These are phyloP conservation scores for Ilyonectria robusta DNA, from an alignment of 2,329 filamentous ascomycete species.

Conservation along the genomic window DNA sequence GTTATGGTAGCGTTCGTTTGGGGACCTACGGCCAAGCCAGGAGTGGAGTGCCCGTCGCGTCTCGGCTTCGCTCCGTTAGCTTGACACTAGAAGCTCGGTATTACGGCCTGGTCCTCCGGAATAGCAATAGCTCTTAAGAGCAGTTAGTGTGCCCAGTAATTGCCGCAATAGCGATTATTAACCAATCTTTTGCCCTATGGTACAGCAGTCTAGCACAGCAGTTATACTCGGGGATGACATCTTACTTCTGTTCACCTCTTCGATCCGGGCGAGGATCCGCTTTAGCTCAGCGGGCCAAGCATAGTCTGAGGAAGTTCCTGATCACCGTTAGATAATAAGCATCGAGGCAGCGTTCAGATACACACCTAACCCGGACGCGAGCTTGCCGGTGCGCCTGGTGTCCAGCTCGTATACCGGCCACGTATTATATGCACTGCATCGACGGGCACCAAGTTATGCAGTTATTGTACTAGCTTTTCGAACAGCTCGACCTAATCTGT, in stretches of 20 bases:
- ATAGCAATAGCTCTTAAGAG: too few relatives aligned
- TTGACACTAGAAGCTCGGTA: neutral
- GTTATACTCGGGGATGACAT: neutral
- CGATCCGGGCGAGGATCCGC: slow-evolving; percentile 1
- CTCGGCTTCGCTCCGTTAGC: slow-evolving; percentile 5
- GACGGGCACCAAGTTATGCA: slow-evolving; percentile 3
- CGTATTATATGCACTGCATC: slow-evolving; percentile 9
- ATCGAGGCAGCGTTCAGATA: slow-evolving; percentile 10
- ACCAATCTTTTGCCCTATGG: too few relatives aligned
- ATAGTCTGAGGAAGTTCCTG: slow-evolving; percentile 4
- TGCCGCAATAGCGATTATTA: too few relatives aligned
- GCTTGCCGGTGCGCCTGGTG: neutral
- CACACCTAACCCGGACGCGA: slow-evolving; percentile 7
- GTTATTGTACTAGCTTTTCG: slow-evolving; percentile 16
- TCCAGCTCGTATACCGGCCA: slow-evolving; percentile 1
- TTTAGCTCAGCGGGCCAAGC: neutral
- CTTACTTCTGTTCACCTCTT: slow-evolving; percentile 1
- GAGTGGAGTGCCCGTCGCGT: slow-evolving; percentile 4
- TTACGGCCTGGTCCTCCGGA: too few relatives aligned
- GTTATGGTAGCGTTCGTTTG: slow-evolving; percentile 3
- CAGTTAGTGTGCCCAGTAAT: too few relatives aligned
- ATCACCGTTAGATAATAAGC: neutral
- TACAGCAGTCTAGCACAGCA: too few relatives aligned
- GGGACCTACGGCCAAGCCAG: slow-evolving; percentile 6
- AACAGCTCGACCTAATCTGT: slow-evolving; percentile 15